phyloP scores from a whole-genome alignment of 2,329 filamentous ascomycete genomes.

The Emergomyces orientalis region DNA sequence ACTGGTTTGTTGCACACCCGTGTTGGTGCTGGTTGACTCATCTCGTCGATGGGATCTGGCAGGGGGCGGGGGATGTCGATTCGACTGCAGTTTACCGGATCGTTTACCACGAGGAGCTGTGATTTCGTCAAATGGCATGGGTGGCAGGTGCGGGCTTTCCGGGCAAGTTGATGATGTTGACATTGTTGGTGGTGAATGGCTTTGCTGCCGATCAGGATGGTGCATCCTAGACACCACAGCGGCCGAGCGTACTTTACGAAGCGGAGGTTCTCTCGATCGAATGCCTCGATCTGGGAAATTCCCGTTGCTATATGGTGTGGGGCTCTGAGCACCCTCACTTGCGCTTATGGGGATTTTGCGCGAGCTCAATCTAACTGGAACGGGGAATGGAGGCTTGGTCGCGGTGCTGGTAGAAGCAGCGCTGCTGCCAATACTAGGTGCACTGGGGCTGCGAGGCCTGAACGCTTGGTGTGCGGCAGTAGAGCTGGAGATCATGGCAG shows the following conservation, averaged over 20 bases:
- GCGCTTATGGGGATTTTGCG: conserved; percentile 58
- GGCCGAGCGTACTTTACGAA: conserved; percentile 79
- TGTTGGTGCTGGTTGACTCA: conserved; percentile 36
- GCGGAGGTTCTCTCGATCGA: conserved; percentile 49
- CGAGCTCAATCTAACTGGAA: conserved; percentile 81
- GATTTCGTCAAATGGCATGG: conserved; percentile 63
- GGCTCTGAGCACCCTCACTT: conserved; percentile 71
- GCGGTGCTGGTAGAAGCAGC: conserved; percentile 25
- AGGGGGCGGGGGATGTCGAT: conserved; percentile 13
- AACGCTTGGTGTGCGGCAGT: conserved; percentile 56
- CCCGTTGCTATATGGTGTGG: conserved; percentile 52
- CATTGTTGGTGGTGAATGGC: conserved; percentile 44
- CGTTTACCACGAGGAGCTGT: conserved; percentile 40
- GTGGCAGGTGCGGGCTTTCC: conserved; percentile 62
- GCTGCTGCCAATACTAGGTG: conserved; percentile 35
- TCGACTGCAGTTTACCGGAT: conserved; percentile 18
- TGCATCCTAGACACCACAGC: conserved; percentile 53
- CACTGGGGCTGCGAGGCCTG: conserved; percentile 45
- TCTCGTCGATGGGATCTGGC: conserved; percentile 37
- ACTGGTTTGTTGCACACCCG: conserved; percentile 57
- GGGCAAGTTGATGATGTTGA: conserved; percentile 57
- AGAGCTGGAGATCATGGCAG: conserved; percentile 71
- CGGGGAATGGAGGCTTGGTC: conserved; percentile 61
- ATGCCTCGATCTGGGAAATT: conserved; percentile 48
- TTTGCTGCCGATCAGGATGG: conserved; percentile 38